A percentile compares a stretch with the other conserved stretches of the same genome.
Conservation (phyloP, 2,329 filamentous ascomycete species). For the Neonectria punicea region DNA sequence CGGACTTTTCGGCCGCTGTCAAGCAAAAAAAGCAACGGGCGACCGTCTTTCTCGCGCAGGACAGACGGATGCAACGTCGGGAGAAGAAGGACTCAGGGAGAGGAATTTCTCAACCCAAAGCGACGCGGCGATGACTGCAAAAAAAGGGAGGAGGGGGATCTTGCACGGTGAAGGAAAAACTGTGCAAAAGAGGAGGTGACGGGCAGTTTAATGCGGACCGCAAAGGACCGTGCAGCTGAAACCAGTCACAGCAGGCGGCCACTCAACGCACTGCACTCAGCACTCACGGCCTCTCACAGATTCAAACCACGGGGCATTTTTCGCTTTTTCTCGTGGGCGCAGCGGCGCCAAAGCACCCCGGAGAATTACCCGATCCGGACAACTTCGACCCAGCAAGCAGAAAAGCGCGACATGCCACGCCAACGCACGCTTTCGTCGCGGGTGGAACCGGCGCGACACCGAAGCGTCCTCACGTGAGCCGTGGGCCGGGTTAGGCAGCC, state of each 20-base stretch:
- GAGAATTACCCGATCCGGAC: conserved; percentile 10
- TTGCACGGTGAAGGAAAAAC: conserved; percentile 7
- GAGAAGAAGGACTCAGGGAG: neutral
- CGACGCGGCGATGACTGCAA: neutral
- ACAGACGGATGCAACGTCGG: conserved; percentile 28
- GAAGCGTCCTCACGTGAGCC: conserved; percentile 51
- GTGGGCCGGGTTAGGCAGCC: conserved; percentile 46
- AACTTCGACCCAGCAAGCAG: neutral
- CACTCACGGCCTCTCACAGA: neutral
- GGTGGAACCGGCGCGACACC: conserved; percentile 45
- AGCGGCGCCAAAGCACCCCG: neutral
- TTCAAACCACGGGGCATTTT: neutral
- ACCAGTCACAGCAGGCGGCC: conserved; percentile 14
- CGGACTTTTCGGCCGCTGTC: conserved; percentile 40
- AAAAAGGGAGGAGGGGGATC: neutral
- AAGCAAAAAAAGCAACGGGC: conserved; percentile 33
- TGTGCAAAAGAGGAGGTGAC: conserved; percentile 11
- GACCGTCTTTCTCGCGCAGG: conserved; percentile 19
- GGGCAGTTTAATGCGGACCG: conserved; percentile 2
- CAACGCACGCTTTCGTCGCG: conserved; percentile 29
- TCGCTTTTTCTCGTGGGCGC: neutral
- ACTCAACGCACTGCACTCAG: conserved; percentile 1
- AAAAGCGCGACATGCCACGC: conserved; percentile 26
- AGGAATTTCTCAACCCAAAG: neutral
- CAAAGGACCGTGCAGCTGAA: conserved; percentile 19